Base-by-base conservation (phyloP, 2,329 filamentous ascomycete species). In the Alternaria sp. region DNA sequence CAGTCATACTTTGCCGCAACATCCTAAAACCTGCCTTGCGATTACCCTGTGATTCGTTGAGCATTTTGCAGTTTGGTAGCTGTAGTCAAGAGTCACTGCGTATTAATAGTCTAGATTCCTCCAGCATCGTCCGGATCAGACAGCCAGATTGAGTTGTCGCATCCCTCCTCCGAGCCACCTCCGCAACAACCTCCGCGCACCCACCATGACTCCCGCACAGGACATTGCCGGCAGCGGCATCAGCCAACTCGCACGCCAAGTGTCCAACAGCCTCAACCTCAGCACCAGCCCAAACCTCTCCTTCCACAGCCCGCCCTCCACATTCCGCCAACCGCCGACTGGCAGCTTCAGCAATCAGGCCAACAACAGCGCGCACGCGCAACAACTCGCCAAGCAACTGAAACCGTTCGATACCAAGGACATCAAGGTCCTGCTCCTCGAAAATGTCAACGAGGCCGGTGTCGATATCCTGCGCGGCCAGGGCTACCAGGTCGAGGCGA, bases 391-490 rank as follows among this genome's bases (percentile, higher is more conserved):
- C 10, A 97, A 97, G 83, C 91, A 91, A 71, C 84, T 99, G 71
- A 97, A 97, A 84, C 96, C 96, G 15, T 99, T 99, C 83, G 91
- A 95, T 78, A 96, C 93, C 21, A 90, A 95, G 77, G 95, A 98
- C 78, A 93, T 99, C 83, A 98, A 97, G 84, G 97, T 99, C 60
- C 83, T 99, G 61, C 86, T 99, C 17, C 85, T 99, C 30, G 96
- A 99, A 80, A 99, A 98, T 82, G 92, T 99, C 77, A 99, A 99
- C 80, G 85, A 93, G 81, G 93, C 93, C 23, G 96, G 96, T 13
- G 88, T 89, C 73, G 90, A 96, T 50, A 94, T 97, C 61, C 85
- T 99, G 61, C 88, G 83, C 61, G 85, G 84, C 60, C 94, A 99
- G 82, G 96, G 96, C 62, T 99, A 99, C 81, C 96, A 99, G 82